Conservation (phyloP, 495 filamentous ascomycete genomes). For the Aspergillus coremiiformis region DNA sequence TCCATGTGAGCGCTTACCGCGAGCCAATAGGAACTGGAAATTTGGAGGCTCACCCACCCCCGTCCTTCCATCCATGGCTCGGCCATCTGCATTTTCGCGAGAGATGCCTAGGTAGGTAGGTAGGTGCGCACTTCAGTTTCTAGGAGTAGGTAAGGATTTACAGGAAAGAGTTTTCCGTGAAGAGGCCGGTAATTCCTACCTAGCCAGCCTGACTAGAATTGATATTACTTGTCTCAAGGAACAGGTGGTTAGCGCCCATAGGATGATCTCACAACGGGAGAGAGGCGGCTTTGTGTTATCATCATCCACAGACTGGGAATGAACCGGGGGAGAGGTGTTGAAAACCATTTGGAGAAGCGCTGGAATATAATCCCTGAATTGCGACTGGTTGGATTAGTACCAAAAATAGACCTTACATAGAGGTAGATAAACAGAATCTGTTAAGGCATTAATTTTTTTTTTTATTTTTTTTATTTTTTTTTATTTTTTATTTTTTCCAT, state of each 20-base stretch:
- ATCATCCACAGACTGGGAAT: not conserved
- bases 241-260: not conserved
- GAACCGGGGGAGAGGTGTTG: not conserved
- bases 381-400: not conserved
- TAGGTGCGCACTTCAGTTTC: not conserved
- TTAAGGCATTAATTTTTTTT: not conserved
- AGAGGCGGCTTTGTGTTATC: not conserved
- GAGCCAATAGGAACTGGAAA: constrained; percentile 3
- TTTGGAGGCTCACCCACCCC: not conserved
- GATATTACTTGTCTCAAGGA: not conserved
- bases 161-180: not conserved
- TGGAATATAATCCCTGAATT: not conserved
- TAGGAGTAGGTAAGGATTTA: not conserved
- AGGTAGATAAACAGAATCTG: not conserved
- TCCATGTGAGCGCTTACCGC: constrained; percentile 17
- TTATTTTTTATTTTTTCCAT: not conserved
- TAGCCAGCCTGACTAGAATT: not conserved
- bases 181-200: not conserved
- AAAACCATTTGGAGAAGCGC: not conserved
- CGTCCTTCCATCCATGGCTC: not conserved
- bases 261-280: not conserved
- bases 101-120: not conserved
- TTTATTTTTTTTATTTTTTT: not conserved
- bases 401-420: constrained; percentile 3
- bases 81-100: not conserved